phyloP scores from a whole-genome alignment of 306 rosid species.

The Echinosophora koreensis region DNA sequence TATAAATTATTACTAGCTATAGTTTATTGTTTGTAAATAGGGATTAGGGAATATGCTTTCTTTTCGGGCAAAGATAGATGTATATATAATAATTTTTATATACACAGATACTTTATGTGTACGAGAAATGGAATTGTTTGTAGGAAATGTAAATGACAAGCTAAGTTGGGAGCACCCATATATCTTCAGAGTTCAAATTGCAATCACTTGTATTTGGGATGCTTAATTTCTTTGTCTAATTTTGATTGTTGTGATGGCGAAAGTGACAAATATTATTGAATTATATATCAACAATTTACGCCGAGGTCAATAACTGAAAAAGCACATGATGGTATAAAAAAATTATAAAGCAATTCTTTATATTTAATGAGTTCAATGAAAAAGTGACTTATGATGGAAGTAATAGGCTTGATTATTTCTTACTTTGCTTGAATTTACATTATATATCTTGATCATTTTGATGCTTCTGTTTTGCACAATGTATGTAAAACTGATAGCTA shows the following conservation, averaged over 20 bases:
- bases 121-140: slow-evolving; percentile 11
- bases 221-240: background rate
- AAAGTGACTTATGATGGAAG: slow-evolving; percentile 43
- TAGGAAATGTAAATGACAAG: slow-evolving; percentile 6
- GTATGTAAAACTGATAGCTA: background rate
- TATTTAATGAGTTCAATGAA: slow-evolving; percentile 26
- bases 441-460: background rate
- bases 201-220: background rate
- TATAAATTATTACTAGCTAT: background rate
- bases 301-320: background rate
- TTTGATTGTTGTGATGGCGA: background rate
- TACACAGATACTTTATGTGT: background rate
- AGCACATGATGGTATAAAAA: background rate
- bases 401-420: slow-evolving; percentile 19
- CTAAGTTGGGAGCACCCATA: background rate
- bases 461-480: slow-evolving; percentile 12
- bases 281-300: background rate
- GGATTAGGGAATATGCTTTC: background rate
- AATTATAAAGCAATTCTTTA: slow-evolving; percentile 1
- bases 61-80: slow-evolving; percentile 12
- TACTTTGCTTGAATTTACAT: slow-evolving; percentile 8
- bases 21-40: background rate
- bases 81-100: background rate
- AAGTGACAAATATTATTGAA: background rate
- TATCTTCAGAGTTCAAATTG: slow-evolving; percentile 25